Conservation (phyloP, 2,329 filamentous ascomycete genomes). For the Ophiosphaerella narmari region DNA sequence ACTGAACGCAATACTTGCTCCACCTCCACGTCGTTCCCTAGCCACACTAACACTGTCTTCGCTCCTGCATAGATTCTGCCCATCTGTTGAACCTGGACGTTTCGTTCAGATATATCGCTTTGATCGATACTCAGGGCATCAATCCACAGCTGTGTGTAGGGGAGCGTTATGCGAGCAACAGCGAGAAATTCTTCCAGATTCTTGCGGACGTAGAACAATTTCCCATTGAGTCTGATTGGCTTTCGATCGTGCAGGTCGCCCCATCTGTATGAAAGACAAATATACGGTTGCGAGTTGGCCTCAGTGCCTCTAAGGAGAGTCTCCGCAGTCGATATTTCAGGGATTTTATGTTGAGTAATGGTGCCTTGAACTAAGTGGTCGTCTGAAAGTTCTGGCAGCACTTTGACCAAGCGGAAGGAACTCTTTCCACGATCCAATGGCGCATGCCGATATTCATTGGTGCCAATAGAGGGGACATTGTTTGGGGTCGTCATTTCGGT, state of each 20-base stretch:
- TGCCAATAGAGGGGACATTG: background rate
- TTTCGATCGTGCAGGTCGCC: background rate
- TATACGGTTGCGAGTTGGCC: background rate
- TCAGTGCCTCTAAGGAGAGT: too few relatives aligned
- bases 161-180: background rate
- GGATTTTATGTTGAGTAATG: background rate
- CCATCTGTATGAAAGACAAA: slow-evolving; percentile 5
- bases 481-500: background rate
- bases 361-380: background rate
- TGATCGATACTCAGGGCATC: slow-evolving; percentile 4
- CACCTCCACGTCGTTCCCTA: background rate
- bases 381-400: background rate
- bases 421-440: background rate
- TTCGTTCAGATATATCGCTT: background rate
- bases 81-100: slow-evolving; percentile 5
- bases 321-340: background rate
- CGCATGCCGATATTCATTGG: background rate
- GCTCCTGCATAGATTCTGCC: background rate
- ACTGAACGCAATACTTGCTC: background rate
- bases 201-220: background rate
- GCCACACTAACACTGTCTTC: background rate
- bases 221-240: background rate
- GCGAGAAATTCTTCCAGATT: background rate
- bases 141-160: background rate
- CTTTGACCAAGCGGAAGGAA: background rate